Base-by-base conservation (phyloP, 139 green algal genomes). In the Tetratostichococcus sp. region DNA sequence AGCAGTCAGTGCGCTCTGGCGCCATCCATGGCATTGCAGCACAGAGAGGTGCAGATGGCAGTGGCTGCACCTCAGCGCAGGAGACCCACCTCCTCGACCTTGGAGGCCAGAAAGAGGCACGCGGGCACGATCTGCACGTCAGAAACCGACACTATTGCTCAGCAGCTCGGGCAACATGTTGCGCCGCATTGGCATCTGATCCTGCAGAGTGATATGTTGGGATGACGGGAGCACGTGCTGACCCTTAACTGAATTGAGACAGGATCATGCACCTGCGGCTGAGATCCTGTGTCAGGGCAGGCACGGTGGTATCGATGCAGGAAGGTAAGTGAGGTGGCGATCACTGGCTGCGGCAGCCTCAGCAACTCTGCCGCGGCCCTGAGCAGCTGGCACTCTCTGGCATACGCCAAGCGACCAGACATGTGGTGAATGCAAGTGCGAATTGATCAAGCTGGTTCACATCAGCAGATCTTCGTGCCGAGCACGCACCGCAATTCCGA, bases 41-140 rank as follows among this genome's bases (percentile, higher is more conserved):
- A n/a, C 4, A 30, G 23, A 19, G 58, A 30, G n/a, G 8, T 68
- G 62, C 62, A 62, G 50, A 25, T 62, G 22, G 14, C 14, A 23
- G 4, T 62, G 4, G 50, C 50, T 4, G 17, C 19, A 50, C 39
- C 39, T 50, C n/a, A n/a, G n/a, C n/a, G n/a, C n/a, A n/a, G n/a
- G n/a, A n/a, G n/a, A 26, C 76, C 14, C 39, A 80, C 76, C 70
- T 80, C 76, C 35, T 80, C 76, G 1, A 76, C 76, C 26, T 80
- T 80, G 21, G 76, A 73, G 1, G 76, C 70, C 0, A 80, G 59
- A 25, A 80, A 58, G 6, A 80, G 35, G 39, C 76, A 80, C 6
- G 76, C 76, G 34, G 70, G 30, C 30, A 73, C n/a, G 22, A 80
- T 34, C n/a, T 68, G 28, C 50, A 62, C 14, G 50, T 26, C 11